Percentiles rank a stretch among this genome's conserved stretches.
Evolutionary conservation across 805 yeast genomes (phyloP).

Genomic region (Nakazawaea holstii): DNA sequence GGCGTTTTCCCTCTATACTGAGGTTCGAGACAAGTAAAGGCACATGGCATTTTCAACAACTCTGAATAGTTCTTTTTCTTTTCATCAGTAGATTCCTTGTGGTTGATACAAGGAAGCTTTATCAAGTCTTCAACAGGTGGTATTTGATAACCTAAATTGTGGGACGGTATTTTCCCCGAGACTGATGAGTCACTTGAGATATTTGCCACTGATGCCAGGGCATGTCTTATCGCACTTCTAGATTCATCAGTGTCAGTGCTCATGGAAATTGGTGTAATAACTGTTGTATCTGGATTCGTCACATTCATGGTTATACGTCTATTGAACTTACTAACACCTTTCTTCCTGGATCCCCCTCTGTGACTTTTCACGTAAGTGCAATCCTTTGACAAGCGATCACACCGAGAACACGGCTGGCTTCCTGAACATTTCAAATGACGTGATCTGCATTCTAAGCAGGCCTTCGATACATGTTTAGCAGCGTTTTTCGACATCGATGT

Average conservation of each 20-base stretch:
- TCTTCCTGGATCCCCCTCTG: constrained; percentile 49
- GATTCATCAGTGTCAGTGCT: background rate
- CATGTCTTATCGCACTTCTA: background rate
- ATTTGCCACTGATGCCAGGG: too few species aligned
- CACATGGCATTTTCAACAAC: constrained; percentile 13
- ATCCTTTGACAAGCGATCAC: constrained; percentile 26
- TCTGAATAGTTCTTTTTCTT: constrained; percentile 4
- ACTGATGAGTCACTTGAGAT: background rate
- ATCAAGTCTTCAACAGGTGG: constrained; percentile 11
- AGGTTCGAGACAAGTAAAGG: constrained; percentile 19
- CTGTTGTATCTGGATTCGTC: background rate
- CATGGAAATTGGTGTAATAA: background rate
- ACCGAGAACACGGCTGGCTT: constrained; percentile 39
- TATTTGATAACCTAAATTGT: constrained; percentile 1
- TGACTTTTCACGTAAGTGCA: constrained; percentile 47
- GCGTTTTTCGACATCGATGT: constrained; percentile 9
- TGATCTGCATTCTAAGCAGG: constrained; percentile 47
- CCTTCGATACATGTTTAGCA: constrained; percentile 38
- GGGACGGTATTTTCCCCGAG: background rate
- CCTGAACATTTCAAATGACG: constrained; percentile 50
- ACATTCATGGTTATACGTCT: background rate
- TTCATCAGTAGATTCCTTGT: constrained; percentile 2
- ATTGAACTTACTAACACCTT: constrained; percentile 32
- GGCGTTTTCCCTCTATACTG: constrained; percentile 23
- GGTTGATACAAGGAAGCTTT: constrained; percentile 10